Evolutionary conservation across 441 rosid species (phyloP).

Genomic region (Gossypium gossypioides): DNA sequence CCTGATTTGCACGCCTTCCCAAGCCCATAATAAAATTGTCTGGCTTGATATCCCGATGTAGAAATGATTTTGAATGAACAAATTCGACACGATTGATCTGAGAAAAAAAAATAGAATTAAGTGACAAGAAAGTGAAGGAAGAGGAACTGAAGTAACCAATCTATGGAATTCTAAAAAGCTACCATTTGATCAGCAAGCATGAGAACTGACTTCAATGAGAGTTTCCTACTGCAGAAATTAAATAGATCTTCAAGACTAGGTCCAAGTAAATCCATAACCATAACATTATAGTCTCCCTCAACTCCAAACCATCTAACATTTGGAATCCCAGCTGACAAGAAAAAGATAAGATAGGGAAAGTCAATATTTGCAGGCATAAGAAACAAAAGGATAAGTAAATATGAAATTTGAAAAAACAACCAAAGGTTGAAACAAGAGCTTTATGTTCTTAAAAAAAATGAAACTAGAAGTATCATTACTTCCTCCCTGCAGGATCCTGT

Average conservation of each 20-base stretch:
- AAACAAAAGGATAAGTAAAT: not conserved
- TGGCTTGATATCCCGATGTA: conserved; percentile 95
- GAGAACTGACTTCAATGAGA: conserved; percentile 84
- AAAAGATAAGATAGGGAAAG: not conserved
- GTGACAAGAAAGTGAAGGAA: not conserved
- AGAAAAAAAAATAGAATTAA: not conserved
- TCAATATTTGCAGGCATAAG: not conserved
- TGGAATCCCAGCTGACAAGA: conserved; percentile 74
- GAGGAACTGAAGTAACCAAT: not conserved
- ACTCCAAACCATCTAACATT: conserved; percentile 95
- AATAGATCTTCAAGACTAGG: conserved; percentile 97
- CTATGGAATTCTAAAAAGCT: conserved; percentile 6
- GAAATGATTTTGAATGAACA: conserved; percentile 88
- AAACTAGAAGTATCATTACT: conserved; percentile 34
- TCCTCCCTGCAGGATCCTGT: conserved; percentile 95
- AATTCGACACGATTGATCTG: conserved; percentile 89
- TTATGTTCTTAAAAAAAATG: not conserved
- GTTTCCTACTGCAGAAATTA: conserved; percentile 87
- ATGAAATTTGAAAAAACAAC: not conserved
- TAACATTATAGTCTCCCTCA: conserved; percentile 89
- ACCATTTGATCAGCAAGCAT: conserved; percentile 99
- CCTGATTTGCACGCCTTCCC: conserved; percentile 98
- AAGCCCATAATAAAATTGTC: conserved; percentile 97
- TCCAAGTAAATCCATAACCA: conserved; percentile 96
- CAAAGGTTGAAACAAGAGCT: not conserved